A percentile compares a stretch with the other conserved stretches of the same genome.
phyloP scores from a whole-genome alignment of 2,329 filamentous ascomycete species.

The Fusarium secorum region DNA sequence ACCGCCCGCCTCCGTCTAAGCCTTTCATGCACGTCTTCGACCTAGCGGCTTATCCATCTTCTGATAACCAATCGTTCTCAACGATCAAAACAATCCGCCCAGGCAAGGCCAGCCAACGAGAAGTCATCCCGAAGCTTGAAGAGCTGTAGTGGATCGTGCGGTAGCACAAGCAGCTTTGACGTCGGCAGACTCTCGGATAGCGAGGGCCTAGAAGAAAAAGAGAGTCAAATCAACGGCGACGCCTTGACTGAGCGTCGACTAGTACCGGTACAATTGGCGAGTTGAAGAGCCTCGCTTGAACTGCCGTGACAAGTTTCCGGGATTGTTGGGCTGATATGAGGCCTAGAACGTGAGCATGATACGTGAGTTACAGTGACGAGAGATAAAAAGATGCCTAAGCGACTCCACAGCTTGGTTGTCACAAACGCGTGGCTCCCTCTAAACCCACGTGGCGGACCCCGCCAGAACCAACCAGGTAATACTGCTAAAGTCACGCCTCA shows the following conservation, averaged over 20 bases:
- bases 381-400: conserved; percentile 5
- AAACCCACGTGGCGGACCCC: conserved; percentile 44
- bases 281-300: conserved; percentile 14
- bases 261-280: background rate
- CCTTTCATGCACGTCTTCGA: conserved; percentile 31
- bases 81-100: background rate
- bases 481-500: conserved; percentile 20
- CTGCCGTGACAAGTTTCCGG: conserved; percentile 14
- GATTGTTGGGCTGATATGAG: conserved; percentile 1
- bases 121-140: conserved; percentile 9
- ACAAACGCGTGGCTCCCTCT: conserved; percentile 38
- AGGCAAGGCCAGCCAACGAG: conserved; percentile 10
- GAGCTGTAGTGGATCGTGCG: conserved; percentile 20
- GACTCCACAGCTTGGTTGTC: conserved; percentile 37
- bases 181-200: background rate
- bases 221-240: background rate
- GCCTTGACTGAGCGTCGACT: background rate
- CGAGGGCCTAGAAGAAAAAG: background rate
- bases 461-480: conserved; percentile 17
- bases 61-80: conserved; percentile 1
- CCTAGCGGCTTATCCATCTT: conserved; percentile 28
- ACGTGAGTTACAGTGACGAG: background rate
- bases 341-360: conserved; percentile 24
- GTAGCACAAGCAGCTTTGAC: background rate
- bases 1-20: conserved; percentile 20